phyloP scores from a whole-genome alignment of 352 stramenopile genomes.

The Phytophthora pluvialis region DNA sequence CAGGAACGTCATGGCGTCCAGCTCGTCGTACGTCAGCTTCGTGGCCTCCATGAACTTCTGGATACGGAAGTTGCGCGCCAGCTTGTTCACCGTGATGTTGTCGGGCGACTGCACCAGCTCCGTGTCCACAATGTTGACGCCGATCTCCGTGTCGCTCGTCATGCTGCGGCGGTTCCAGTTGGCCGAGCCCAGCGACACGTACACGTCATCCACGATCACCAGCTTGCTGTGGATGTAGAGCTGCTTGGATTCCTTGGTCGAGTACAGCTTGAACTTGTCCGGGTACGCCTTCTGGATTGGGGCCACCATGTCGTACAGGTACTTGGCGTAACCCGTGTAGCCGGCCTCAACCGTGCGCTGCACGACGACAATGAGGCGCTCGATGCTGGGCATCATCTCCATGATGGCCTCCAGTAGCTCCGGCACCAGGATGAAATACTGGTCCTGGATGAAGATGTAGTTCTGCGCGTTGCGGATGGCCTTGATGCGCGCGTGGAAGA shows the following conservation, averaged over 20 bases:
- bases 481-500: constrained; percentile 61
- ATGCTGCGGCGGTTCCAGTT: constrained; percentile 94
- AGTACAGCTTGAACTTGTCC: constrained; percentile 64
- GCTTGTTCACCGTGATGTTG: constrained; percentile 48
- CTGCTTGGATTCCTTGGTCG: constrained; percentile 48
- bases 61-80: constrained; percentile 56
- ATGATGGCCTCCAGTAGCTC: constrained; percentile 57
- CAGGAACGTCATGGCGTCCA: constrained; percentile 44
- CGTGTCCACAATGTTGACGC: constrained; percentile 58
- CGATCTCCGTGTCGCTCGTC: constrained; percentile 72
- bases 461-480: constrained; percentile 63
- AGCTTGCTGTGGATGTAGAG: constrained; percentile 87
- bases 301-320: constrained; percentile 65
- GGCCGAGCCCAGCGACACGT: constrained; percentile 83
- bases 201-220: constrained; percentile 86
- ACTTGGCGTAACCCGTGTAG: constrained; percentile 68
- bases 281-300: constrained; percentile 60
- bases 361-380: constrained; percentile 63
- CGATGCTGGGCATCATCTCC: constrained; percentile 47
- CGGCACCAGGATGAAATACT: constrained; percentile 77
- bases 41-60: constrained; percentile 62
- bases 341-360: constrained; percentile 43
- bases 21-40: constrained; percentile 40
- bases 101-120: constrained; percentile 42
- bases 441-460: constrained; percentile 74